phyloP scores from a whole-genome alignment of 2,329 filamentous ascomycete species.

The Exophiala viscosa region DNA sequence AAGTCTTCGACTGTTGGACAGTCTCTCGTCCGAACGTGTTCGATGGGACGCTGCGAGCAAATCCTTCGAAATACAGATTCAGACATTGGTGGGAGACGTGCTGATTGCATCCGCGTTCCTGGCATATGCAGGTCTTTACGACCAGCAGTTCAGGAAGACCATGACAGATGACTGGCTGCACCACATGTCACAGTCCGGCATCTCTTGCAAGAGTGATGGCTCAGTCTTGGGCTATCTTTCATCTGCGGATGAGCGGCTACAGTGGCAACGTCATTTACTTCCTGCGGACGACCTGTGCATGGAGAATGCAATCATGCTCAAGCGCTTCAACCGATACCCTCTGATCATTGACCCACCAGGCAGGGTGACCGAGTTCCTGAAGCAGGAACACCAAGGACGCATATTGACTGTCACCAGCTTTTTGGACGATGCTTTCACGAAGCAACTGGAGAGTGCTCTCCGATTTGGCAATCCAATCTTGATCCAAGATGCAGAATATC shows the following conservation, averaged over 20 bases:
- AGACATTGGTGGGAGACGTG: constrained; percentile 92
- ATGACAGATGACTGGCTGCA: constrained; percentile 98
- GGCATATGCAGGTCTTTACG: constrained; percentile 93
- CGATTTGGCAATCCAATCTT: constrained; percentile 98
- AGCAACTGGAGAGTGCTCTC: constrained; percentile 93
- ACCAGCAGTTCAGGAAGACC: constrained; percentile 94
- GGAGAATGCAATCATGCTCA: constrained; percentile 94
- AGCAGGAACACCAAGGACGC: constrained; percentile 89
- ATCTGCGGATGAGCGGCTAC: constrained; percentile 87
- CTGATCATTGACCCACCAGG: constrained; percentile 98
- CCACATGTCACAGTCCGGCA: constrained; percentile 87
- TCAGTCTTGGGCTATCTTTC: constrained; percentile 95
- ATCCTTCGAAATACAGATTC: constrained; percentile 96
- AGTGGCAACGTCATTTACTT: constrained; percentile 90
- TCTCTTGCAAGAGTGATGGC: constrained; percentile 89
- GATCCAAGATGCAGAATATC: constrained; percentile 95
- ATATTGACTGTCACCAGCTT: constrained; percentile 96
- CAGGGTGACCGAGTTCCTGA: constrained; percentile 87
- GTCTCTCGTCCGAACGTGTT: constrained; percentile 84
- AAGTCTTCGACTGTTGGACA: constrained; percentile 89
- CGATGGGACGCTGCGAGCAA: constrained; percentile 97
- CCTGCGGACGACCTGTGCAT: constrained; percentile 97
- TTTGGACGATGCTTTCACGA: constrained; percentile 95
- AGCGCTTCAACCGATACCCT: constrained; percentile 97
- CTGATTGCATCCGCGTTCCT: constrained; percentile 95